phyloP scores from a whole-genome alignment of 805 yeast genomes.

The Wickerhamomyces rabaulensis region DNA sequence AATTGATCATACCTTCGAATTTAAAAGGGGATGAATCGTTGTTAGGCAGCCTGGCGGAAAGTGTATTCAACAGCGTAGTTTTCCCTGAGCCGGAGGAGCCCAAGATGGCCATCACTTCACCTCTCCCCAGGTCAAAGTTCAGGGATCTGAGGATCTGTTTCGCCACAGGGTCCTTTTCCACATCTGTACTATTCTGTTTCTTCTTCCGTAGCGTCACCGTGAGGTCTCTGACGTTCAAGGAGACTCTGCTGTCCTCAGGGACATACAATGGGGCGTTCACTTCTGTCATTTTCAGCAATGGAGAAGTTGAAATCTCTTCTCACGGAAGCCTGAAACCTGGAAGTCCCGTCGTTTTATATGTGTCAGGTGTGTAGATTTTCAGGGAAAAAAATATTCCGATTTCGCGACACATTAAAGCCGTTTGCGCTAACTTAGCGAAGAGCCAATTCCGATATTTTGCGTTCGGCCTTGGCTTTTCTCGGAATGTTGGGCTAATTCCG shows the following conservation, averaged over 20 bases:
- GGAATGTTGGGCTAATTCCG: no score
- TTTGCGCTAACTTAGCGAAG: no score
- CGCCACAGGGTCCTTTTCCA: not conserved
- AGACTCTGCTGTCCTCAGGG: slow-evolving; percentile 3
- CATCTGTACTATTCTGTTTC: slow-evolving; percentile 1
- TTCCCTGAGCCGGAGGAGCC: slow-evolving; percentile 91
- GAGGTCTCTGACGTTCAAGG: slow-evolving; percentile 10
- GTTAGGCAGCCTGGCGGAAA: slow-evolving; percentile 44
- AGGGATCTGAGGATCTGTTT: slow-evolving; percentile 43
- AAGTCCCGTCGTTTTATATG: no score
- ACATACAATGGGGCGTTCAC: slow-evolving; percentile 1
- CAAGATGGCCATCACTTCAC: slow-evolving; percentile 69
- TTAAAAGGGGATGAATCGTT: slow-evolving; percentile 26
- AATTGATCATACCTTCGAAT: slow-evolving; percentile 38
- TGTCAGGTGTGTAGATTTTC: no score
- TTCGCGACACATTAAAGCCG: no score
- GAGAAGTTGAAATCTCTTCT: not conserved
- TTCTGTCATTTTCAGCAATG: not conserved
- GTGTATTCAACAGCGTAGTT: slow-evolving; percentile 67
- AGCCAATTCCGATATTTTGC: not conserved
- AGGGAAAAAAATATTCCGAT: not conserved
- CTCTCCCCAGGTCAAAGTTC: slow-evolving; percentile 54
- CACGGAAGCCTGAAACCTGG: no score
- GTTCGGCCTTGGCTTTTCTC: not conserved
- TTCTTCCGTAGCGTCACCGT: slow-evolving; percentile 5